Evolutionary conservation across 139 green algal genomes (phyloP), one percentile per base, ranked within the genome.

Genomic region (Spirogloea muscicola): DNA sequence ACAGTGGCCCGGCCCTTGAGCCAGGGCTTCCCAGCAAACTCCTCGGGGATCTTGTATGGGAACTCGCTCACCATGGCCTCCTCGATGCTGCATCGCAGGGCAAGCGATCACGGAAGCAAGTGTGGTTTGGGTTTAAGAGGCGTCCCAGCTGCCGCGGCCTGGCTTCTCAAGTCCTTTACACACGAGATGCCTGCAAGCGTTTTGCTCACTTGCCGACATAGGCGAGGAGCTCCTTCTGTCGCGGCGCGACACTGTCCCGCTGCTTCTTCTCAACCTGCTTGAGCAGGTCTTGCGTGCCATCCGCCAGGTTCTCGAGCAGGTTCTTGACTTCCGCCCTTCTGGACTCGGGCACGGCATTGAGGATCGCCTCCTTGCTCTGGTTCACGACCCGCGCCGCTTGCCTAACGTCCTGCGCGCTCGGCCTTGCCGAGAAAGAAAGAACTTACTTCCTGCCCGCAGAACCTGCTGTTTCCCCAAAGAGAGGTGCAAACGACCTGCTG

Each of bases 51-150:
- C 59, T 89, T 49, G 58, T 94, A 98, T 60, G 92, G 91, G 83
- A 97, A 96, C 7, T 84, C 88, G 70, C 89, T 86, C 21, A 98
- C 90, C 93, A 98, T 97, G 38, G 88, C 84, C 84, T 96, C 89
- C 84, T 98, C 62, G 27, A 83, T 83, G 39, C 64, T 82, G 64
- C 48, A 18, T n/a, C n/a, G n/a, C n/a, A n/a, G n/a, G n/a, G 37
- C 13, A 34, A 25, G 33, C 16, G 21, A 34, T 6, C 21, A 7
- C n/a, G 58, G 31, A 66, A 6, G 27, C 27, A 4, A 7, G 13
- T 21, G 58, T 16, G 7, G 34, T 61, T 10, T n/a, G 51, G 31
- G 9, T 5, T 61, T 61, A 25, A 25, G 51, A 5, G 5, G 9
- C 9, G 13, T 5, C 5, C 9, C 9, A n/a, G 9, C 9, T 61